Evolutionary conservation across 371 early-diverging fungal species (phyloP), one percentile per base, ranked within the genome.

Genomic region (Circinella umbellata): DNA sequence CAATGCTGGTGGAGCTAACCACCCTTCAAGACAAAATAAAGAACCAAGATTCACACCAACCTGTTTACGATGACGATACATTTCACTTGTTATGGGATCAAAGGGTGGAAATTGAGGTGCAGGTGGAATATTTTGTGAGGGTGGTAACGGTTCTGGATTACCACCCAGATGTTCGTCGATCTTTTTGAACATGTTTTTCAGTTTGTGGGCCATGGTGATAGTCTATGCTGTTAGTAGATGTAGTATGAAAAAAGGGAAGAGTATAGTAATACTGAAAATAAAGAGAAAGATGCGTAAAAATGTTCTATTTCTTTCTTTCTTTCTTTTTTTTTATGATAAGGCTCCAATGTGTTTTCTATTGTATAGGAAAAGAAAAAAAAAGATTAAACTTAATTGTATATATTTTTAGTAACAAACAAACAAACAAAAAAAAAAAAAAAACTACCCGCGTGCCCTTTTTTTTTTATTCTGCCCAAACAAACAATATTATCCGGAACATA

Each of bases 1-100:
- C 66, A 57, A 70, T 68, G 20, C 66, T 54, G 66, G 72, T 65
- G 60, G 83, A 46, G 70, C 72, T 42, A 90, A 81, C 81, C 88
- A 89, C 0, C 86, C 84, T 68, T 92, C 90, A 3, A 90, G 73
- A 14, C 90, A 86, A 46, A 92, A 80, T 67, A 88, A 72, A 0
- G 87, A 87, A n/a, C 91, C 90, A 3, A 91, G 62, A 63, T 90
- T 91, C 62, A 91, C 90, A 9, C 89, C 91, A 42, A 73, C 61
- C 11, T 80, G 80, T 20, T 73, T 66, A 13, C 80, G 69, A 55
- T 80, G 69, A 0, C 80, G 65, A 59, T 68, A 80, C 17, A 73
- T 46, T 63, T 77, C 72, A 11, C 73, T 69, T 4, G 48, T 17
- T 3, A 64, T 67, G 3, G 61, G 60, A 57, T 80, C 73, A 49